Evolutionary conservation across 257 asterid genomes (phyloP).

Genomic region (Penstemon eatonii): DNA sequence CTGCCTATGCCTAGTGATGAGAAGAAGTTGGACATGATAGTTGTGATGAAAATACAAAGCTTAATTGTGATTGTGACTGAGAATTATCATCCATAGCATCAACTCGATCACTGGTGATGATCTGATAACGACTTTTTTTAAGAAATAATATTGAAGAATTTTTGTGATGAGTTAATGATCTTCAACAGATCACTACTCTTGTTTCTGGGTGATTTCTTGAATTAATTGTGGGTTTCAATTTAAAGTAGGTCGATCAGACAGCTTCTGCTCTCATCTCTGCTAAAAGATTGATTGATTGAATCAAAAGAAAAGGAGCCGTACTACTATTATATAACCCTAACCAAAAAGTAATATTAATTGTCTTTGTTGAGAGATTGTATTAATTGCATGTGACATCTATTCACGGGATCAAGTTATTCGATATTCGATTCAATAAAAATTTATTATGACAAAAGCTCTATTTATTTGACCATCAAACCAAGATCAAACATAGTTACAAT

Average conservation of each 20-base stretch:
- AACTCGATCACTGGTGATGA: not conserved
- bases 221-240: slow-evolving; percentile 33
- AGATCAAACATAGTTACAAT: too few species aligned
- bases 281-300: slow-evolving; percentile 21
- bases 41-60: slow-evolving; percentile 11
- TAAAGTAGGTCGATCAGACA: slow-evolving; percentile 28
- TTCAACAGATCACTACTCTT: not conserved
- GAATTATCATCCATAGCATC: slow-evolving; percentile 50
- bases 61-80: slow-evolving; percentile 30
- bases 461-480: too few species aligned
- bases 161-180: too few species aligned
- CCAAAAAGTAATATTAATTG: too few species aligned
- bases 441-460: too few species aligned
- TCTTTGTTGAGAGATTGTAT: slow-evolving; percentile 19
- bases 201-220: too few species aligned
- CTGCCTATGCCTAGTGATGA: slow-evolving; percentile 63
- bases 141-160: too few species aligned
- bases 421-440: too few species aligned
- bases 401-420: too few species aligned
- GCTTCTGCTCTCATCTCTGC: slow-evolving; percentile 16
- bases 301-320: slow-evolving; percentile 31
- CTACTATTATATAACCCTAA: not conserved
- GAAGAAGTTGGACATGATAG: slow-evolving; percentile 78
- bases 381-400: too few species aligned
- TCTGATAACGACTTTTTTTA: too few species aligned